Evolutionary conservation across 371 early-diverging fungal genomes (phyloP).

Genomic region (Funneliformis caledonium): DNA sequence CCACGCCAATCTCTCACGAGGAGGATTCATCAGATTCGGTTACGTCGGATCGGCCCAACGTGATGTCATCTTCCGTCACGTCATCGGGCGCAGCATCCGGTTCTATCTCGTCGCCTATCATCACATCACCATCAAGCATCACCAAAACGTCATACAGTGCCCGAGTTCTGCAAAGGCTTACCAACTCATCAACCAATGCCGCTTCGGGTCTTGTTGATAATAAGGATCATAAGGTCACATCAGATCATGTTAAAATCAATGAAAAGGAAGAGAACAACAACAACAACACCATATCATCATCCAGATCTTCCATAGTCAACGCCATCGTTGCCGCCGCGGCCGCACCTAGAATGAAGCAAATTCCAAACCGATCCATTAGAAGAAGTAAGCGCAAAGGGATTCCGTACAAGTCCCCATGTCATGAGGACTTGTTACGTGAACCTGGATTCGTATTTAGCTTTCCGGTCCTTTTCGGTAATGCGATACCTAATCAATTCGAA

Average conservation of each 20-base stretch:
- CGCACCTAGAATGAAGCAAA: background rate
- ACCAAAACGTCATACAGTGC: background rate
- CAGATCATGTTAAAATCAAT: background rate
- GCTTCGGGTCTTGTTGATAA: background rate
- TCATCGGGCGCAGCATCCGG: too few relatives aligned
- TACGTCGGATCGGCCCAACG: background rate
- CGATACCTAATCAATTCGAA: background rate
- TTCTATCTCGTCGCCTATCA: too few relatives aligned
- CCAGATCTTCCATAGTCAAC: background rate
- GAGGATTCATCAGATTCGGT: background rate
- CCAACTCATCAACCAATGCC: background rate
- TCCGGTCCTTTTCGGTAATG: conserved; percentile 10
- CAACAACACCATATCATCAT: background rate
- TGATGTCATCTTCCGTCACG: background rate
- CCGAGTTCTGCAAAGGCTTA: background rate
- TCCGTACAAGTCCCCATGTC: conserved; percentile 29
- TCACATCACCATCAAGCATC: background rate
- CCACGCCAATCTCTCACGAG: background rate
- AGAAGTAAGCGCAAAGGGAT: conserved; percentile 38
- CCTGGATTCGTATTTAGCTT: conserved; percentile 39
- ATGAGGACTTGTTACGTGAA: background rate
- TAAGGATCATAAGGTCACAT: background rate
- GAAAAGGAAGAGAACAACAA: background rate
- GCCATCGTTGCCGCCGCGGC: background rate
- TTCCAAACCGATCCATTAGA: background rate